Conservation (phyloP, 2,329 filamentous ascomycete species). For the Colletotrichum limetticola region DNA sequence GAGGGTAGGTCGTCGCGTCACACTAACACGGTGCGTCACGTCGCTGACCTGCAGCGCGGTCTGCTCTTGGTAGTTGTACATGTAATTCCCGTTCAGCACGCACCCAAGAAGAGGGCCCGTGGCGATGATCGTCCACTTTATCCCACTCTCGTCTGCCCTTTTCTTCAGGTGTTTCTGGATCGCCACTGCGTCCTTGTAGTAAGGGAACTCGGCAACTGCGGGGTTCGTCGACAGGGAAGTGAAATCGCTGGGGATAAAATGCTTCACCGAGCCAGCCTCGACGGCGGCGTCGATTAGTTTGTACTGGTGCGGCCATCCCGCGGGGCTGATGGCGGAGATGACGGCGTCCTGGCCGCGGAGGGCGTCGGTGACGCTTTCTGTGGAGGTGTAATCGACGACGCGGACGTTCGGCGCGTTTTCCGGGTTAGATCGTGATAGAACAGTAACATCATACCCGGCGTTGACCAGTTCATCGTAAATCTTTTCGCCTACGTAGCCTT, state of each 20-base stretch:
- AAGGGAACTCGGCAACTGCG: slow-evolving; percentile 30
- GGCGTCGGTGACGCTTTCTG: slow-evolving; percentile 59
- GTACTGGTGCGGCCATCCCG: slow-evolving; percentile 54
- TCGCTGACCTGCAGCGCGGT: slow-evolving; percentile 58
- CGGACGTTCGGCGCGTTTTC: slow-evolving; percentile 42
- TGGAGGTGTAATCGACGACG: slow-evolving; percentile 47
- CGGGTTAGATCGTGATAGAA: slow-evolving; percentile 53
- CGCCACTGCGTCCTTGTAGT: slow-evolving; percentile 33
- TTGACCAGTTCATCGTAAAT: slow-evolving; percentile 10
- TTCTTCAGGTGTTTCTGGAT: slow-evolving; percentile 27
- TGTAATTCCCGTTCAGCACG: slow-evolving; percentile 18
- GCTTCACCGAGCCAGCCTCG: slow-evolving; percentile 59
- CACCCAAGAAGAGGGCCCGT: slow-evolving; percentile 54
- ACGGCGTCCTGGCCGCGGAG: slow-evolving; percentile 68
- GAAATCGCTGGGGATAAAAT: slow-evolving; percentile 65
- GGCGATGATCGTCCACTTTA: slow-evolving; percentile 49
- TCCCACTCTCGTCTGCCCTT: slow-evolving; percentile 22
- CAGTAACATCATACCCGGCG: slow-evolving; percentile 46
- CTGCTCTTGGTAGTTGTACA: slow-evolving; percentile 16
- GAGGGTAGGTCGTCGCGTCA: slow-evolving; percentile 57
- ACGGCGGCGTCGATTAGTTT: slow-evolving; percentile 64
- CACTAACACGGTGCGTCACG: slow-evolving; percentile 56
- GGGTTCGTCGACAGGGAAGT: slow-evolving; percentile 38
- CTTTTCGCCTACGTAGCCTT: slow-evolving; percentile 14
- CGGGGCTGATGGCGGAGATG: slow-evolving; percentile 56